Conservation (phyloP, 1,139 yeast species). For the Hyphopichia fennica region DNA sequence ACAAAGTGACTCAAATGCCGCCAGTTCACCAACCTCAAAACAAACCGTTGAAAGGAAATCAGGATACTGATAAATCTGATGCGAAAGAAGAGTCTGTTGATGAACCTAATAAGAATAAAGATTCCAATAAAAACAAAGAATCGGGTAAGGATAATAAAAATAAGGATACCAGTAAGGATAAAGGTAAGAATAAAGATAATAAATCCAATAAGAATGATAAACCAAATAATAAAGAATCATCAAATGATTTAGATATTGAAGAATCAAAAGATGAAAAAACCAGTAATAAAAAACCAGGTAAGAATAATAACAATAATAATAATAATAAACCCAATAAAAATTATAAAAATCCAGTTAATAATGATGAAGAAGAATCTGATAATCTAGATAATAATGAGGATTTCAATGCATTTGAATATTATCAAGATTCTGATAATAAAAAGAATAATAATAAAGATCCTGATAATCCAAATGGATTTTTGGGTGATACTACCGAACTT, state of each 20-base stretch:
- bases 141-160: neutral
- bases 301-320: neutral
- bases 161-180: neutral
- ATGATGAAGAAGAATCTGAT: neutral
- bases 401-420: constrained; percentile 9
- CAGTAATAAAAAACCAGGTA: neutral
- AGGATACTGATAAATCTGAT: too few species aligned
- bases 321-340: neutral
- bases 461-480: constrained; percentile 16
- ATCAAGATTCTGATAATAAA: constrained; percentile 3
- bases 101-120: neutral
- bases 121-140: neutral
- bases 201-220: neutral
- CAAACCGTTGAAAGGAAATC: too few species aligned
- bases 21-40: neutral
- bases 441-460: constrained; percentile 6
- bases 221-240: neutral
- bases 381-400: constrained; percentile 3
- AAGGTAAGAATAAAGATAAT: neutral
- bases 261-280: neutral
- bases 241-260: neutral
- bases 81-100: neutral
- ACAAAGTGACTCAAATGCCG: neutral
- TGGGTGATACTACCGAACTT: constrained; percentile 23
- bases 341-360: constrained; percentile 1